Percentiles rank a stretch among this genome's conserved stretches.
These are phyloP conservation scores for Paxillus involutus DNA, from an alignment of 768 basidiomycete genomes.

Conservation along the genomic window DNA sequence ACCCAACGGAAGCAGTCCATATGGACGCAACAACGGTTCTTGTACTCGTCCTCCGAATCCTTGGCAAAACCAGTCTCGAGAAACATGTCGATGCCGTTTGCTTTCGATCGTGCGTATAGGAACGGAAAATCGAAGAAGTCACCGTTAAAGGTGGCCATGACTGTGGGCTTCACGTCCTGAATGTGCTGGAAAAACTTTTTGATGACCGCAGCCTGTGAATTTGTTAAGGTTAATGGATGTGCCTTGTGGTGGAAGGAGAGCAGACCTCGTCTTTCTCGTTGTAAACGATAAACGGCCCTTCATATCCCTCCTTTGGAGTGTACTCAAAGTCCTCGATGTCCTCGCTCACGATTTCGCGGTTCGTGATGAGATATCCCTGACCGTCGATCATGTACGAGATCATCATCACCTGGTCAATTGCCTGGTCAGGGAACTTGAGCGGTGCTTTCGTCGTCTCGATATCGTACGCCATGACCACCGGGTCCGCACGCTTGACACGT, in stretches of 20 bases:
- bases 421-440: constrained; percentile 97
- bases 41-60: constrained; percentile 94
- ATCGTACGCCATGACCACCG: constrained; percentile 98
- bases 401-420: constrained; percentile 99
- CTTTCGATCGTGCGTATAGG: constrained; percentile 79
- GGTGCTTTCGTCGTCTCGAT: constrained; percentile 99
- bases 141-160: constrained; percentile 98
- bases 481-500: constrained; percentile 96
- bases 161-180: constrained; percentile 90
- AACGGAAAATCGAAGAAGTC: constrained; percentile 99
- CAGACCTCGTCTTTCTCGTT: constrained; percentile 91
- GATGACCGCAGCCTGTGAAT: constrained; percentile 71
- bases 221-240: not conserved
- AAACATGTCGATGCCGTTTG: constrained; percentile 96
- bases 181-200: constrained; percentile 92
- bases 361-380: constrained; percentile 95
- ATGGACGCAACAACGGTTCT: constrained; percentile 87
- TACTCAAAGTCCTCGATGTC: constrained; percentile 99
- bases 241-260: not conserved
- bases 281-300: constrained; percentile 93
- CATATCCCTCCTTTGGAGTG: constrained; percentile 96
- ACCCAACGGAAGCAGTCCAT: constrained; percentile 99
- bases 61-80: constrained; percentile 90
- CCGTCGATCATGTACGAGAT: constrained; percentile 99
- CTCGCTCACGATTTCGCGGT: constrained; percentile 94